A percentile compares a stretch with the other conserved stretches of the same genome.
phyloP scores from a whole-genome alignment of 1,284 basidiomycete species.

The Peniophora sp. region DNA sequence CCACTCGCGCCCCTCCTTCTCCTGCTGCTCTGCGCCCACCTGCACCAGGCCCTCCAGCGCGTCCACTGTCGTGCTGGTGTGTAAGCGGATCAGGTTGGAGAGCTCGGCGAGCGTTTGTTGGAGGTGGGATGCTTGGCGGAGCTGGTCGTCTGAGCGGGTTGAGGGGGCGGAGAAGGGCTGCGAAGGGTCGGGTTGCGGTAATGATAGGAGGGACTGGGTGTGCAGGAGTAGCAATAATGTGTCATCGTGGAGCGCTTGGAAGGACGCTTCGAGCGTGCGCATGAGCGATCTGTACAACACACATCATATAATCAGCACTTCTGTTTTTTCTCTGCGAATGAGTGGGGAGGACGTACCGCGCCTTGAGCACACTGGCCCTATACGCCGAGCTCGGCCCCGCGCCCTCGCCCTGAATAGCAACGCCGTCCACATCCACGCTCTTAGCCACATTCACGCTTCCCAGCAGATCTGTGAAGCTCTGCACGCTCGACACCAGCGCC shows the following conservation, averaged over 20 bases:
- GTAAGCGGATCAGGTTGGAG: too few relatives aligned
- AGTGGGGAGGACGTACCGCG: slow-evolving; percentile 23
- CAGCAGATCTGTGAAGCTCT: slow-evolving; percentile 45
- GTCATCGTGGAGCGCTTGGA: slow-evolving; percentile 69
- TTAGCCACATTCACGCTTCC: slow-evolving; percentile 69
- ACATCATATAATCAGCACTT: too few relatives aligned
- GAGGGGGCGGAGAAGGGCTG: not conserved
- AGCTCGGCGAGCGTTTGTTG: slow-evolving; percentile 13
- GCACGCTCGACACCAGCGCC: slow-evolving; percentile 42
- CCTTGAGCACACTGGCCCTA: slow-evolving; percentile 53
- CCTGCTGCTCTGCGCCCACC: slow-evolving; percentile 63
- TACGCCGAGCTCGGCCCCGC: slow-evolving; percentile 41
- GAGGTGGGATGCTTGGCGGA: slow-evolving; percentile 34
- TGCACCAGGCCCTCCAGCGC: slow-evolving; percentile 52
- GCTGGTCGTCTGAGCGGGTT: slow-evolving; percentile 3
- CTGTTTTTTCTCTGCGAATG: too few relatives aligned
- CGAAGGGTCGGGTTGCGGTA: slow-evolving; percentile 10
- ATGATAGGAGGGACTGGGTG: slow-evolving; percentile 34
- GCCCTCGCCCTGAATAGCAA: slow-evolving; percentile 36
- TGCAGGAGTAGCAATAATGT: slow-evolving; percentile 46
- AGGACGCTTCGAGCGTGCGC: slow-evolving; percentile 53
- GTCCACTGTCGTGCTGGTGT: slow-evolving; percentile 46
- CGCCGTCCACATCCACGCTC: slow-evolving; percentile 71
- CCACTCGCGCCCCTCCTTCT: slow-evolving; percentile 59
- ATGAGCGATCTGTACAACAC: slow-evolving; percentile 30